These are phyloP conservation scores for Piper longum DNA, from an alignment of 164 flowering plant species.

Conservation along the genomic window DNA sequence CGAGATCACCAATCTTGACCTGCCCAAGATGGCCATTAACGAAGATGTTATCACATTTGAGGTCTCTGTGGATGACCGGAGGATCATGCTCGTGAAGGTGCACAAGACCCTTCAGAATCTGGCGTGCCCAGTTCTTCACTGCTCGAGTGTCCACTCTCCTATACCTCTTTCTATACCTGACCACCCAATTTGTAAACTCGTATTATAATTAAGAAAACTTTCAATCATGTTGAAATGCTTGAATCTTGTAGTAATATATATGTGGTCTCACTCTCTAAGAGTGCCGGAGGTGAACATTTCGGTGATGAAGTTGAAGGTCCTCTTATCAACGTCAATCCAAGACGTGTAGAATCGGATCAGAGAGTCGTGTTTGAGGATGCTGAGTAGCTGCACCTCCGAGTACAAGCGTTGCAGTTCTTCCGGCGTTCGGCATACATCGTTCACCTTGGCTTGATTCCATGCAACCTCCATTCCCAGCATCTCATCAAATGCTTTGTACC, in stretches of 20 bases:
- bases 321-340: conserved; percentile 49
- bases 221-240: background rate
- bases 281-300: conserved; percentile 94
- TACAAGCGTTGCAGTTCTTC: conserved; percentile 62
- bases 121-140: conserved; percentile 80
- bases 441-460: conserved; percentile 66
- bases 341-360: conserved; percentile 49
- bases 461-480: conserved; percentile 81
- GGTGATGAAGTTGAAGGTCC: conserved; percentile 88
- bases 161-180: conserved; percentile 59
- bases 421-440: conserved; percentile 47
- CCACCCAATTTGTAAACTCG: background rate
- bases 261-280: conserved; percentile 53
- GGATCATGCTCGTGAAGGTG: conserved; percentile 74
- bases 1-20: conserved; percentile 90
- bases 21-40: conserved; percentile 91
- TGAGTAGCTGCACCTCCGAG: conserved; percentile 82
- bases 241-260: background rate
- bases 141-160: conserved; percentile 50
- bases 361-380: conserved; percentile 60
- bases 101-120: conserved; percentile 66
- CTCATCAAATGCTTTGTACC: conserved; percentile 64
- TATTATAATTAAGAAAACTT: background rate
- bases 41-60: conserved; percentile 91
- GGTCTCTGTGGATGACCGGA: conserved; percentile 89